Base-by-base conservation (phyloP, 2,329 filamentous ascomycete genomes). In the Gremmenia infestans region DNA sequence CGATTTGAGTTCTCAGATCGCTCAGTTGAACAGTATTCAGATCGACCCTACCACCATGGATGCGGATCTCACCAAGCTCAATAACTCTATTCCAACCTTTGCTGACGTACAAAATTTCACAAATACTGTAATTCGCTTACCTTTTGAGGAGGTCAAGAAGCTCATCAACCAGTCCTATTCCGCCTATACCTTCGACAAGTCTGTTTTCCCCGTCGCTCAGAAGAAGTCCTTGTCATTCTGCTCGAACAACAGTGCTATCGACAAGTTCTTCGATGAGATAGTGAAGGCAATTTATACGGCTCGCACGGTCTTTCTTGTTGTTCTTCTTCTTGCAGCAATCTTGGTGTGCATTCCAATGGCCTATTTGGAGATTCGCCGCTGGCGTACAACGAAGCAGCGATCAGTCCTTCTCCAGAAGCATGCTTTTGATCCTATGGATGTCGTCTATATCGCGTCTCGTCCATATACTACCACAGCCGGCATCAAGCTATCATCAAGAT, bases 151-250 rank as follows among this genome's bases (percentile, higher is more conserved):
- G 59, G 83, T 97, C 66, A 89, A 88, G 65, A 74, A 78, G 59
- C 76, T 88, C 48, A 81, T 99, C 66, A 87, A 91, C 62, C 74
- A 85, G 14, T 85, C 80, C 36, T 81, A 94, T 66, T 81, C 83
- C 50, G 80, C 76, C 59, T 97, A 91, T 77, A 80, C 78, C 35
- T 96, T 97, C 69, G 84, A 97, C 69, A 80, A 85, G 15, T 81
- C 82, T 12, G 73, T 87, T 9, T 93, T 99, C 65, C 91, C 92
- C 0, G 80, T 96, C 2, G 91, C 94, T 1, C 76, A 86, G 64
- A 96, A 96, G 75, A 81, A 95, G 71, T 76, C 84, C 39, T 78
- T 99, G 52, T 86, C 81, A 0, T 97, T 99, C 75, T 99, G 94
- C 76, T 90, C 90, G 43, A 84, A 91, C 68, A 91, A 94, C 73